A percentile compares a stretch with the other conserved stretches of the same genome.
phyloP scores from a whole-genome alignment of 768 basidiomycete species.

The Mycena venus region DNA sequence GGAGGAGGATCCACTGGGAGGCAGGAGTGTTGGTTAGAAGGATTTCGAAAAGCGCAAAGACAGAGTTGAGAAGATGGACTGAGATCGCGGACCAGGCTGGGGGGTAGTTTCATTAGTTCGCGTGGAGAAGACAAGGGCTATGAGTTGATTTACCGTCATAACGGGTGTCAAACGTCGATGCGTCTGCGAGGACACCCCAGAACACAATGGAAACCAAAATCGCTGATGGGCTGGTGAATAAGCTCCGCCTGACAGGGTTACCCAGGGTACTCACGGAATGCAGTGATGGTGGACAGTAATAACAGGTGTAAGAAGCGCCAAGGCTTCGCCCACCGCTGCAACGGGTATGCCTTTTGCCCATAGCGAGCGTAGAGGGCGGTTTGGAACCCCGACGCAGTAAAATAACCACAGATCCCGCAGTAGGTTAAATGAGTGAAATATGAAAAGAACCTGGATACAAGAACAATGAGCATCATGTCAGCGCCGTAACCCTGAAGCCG shows the following conservation, averaged over 20 bases:
- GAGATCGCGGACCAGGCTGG: constrained; percentile 61
- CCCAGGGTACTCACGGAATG: constrained; percentile 53
- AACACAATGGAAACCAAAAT: constrained; percentile 46
- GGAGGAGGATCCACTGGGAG: constrained; percentile 54
- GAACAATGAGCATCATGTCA: not conserved
- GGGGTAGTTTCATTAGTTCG: not conserved
- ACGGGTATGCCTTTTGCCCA: constrained; percentile 48
- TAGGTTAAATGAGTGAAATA: constrained; percentile 64
- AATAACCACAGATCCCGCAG: constrained; percentile 58
- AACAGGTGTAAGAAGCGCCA: constrained; percentile 58
- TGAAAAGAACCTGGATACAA: constrained; percentile 53
- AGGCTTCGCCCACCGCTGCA: constrained; percentile 60
- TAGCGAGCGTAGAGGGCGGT: constrained; percentile 50
- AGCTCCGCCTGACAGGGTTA: not conserved
- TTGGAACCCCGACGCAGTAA: constrained; percentile 61
- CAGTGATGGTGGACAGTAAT: constrained; percentile 53
- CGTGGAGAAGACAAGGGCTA: not conserved
- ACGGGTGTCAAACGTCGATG: constrained; percentile 17
- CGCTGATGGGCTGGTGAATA: constrained; percentile 25
- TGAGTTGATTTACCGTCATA: constrained; percentile 14
- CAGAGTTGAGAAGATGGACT: constrained; percentile 58
- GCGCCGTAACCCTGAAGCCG: not conserved
- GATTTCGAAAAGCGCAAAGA: constrained; percentile 62
- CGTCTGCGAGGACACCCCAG: constrained; percentile 28
- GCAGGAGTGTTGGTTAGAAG: constrained; percentile 52